phyloP scores from a whole-genome alignment of 805 yeast species.

The Metschnikowia cubensis region DNA sequence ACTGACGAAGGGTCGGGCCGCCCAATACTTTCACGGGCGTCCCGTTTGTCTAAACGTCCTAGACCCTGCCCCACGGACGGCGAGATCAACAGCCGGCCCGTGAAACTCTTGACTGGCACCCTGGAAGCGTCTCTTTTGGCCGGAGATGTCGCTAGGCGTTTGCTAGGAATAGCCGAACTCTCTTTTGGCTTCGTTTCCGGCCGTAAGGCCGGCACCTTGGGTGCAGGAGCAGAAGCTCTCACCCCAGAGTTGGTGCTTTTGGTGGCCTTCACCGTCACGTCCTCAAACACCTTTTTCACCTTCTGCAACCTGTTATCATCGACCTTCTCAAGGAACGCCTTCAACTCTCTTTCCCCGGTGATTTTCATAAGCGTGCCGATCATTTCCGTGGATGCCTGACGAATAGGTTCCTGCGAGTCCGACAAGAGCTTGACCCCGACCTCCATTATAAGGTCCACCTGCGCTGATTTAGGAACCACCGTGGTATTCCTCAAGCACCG shows the following conservation, averaged over 20 bases:
- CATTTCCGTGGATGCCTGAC: conserved; percentile 71
- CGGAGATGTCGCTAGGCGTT: conserved; percentile 70
- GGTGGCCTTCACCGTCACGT: conserved; percentile 47
- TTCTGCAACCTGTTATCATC: conserved; percentile 72
- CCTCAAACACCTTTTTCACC: conserved; percentile 54
- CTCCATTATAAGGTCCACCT: conserved; percentile 55
- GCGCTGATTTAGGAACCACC: conserved; percentile 46
- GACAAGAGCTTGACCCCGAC: conserved; percentile 58
- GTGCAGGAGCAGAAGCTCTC: conserved; percentile 4
- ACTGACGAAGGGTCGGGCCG: neutral
- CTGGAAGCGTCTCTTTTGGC: conserved; percentile 25
- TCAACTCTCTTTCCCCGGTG: conserved; percentile 69
- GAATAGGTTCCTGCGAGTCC: conserved; percentile 81
- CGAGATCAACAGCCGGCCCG: conserved; percentile 40
- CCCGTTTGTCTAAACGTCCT: neutral
- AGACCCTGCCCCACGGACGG: conserved; percentile 11
- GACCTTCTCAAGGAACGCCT: conserved; percentile 56
- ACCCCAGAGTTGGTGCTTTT: neutral
- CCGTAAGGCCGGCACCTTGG: conserved; percentile 5
- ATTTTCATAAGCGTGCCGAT: conserved; percentile 81
- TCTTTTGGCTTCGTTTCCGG: conserved; percentile 4
- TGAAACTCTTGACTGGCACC: conserved; percentile 32
- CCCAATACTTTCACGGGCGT: conserved; percentile 6
- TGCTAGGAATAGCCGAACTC: conserved; percentile 48
- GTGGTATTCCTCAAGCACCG: conserved; percentile 55